These are phyloP conservation scores for Coemansia sp. DNA, from an alignment of 192 early-diverging fungal genomes.

Conservation along the genomic window DNA sequence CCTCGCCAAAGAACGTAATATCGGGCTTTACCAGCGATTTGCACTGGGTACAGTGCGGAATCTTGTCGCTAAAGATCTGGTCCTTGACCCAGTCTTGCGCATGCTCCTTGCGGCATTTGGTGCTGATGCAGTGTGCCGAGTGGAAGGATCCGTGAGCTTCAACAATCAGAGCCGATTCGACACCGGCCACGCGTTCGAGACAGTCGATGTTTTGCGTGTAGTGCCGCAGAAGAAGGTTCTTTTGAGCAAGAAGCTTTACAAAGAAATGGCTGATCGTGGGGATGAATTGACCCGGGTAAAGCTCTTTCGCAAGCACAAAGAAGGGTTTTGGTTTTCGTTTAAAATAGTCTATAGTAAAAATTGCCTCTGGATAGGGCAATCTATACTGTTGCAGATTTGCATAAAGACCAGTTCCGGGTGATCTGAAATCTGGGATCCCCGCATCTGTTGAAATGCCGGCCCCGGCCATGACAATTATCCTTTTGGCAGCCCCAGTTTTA, in stretches of 20 bases:
- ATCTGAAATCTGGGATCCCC: conserved; percentile 90
- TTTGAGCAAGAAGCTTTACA: conserved; percentile 69
- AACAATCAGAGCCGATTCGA: conserved; percentile 67
- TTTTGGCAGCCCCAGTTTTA: conserved; percentile 18
- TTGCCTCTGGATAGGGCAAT: conserved; percentile 90
- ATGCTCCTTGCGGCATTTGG: conserved; percentile 38
- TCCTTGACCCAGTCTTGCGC: conserved; percentile 52
- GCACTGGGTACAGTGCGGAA: conserved; percentile 73
- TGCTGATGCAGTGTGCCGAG: conserved; percentile 67
- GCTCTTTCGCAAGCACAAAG: conserved; percentile 83
- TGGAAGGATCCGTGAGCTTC: conserved; percentile 96
- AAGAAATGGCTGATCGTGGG: conserved; percentile 91
- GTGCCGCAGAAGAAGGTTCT: conserved; percentile 70
- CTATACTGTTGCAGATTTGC: conserved; percentile 86
- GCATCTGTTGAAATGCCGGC: conserved; percentile 79
- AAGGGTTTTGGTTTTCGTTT: conserved; percentile 81
- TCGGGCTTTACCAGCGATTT: conserved; percentile 80
- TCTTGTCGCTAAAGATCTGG: conserved; percentile 55
- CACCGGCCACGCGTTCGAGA: conserved; percentile 81
- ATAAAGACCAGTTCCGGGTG: conserved; percentile 88
- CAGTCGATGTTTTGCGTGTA: conserved; percentile 99
- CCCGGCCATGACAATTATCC: conserved; percentile 87
- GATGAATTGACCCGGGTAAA: conserved; percentile 74
- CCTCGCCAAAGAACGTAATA: conserved; percentile 96
- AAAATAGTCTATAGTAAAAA: conserved; percentile 94